Evolutionary conservation across 768 basidiomycete genomes (phyloP).

Genomic region (Leccinum pellstonianum): DNA sequence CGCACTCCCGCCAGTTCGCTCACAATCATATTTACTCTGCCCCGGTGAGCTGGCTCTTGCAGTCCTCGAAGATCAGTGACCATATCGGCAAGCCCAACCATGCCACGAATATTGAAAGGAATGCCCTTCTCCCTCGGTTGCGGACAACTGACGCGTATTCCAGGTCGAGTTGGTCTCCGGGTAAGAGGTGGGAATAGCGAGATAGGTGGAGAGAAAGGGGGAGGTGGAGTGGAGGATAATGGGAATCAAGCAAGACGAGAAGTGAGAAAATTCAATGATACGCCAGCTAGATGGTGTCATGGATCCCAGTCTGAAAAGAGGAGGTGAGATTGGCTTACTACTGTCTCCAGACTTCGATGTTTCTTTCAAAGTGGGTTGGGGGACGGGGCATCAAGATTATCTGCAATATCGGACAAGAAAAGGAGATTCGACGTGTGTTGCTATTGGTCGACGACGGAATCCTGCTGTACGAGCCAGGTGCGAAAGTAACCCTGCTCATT

Average conservation of each 20-base stretch:
- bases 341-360: conserved; percentile 94
- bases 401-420: conserved; percentile 1
- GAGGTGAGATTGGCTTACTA: conserved; percentile 52
- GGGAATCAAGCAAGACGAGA: conserved; percentile 83
- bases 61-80: too few relatives aligned
- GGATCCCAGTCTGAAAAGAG: conserved; percentile 4
- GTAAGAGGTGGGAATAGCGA: conserved; percentile 31
- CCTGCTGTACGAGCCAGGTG: conserved; percentile 73
- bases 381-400: conserved; percentile 49
- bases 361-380: conserved; percentile 82
- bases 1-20: too few relatives aligned
- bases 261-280: conserved; percentile 88
- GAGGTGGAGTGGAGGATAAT: conserved; percentile 84
- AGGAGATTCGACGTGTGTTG: conserved; percentile 25
- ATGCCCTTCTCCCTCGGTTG: too few relatives aligned
- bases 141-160: too few relatives aligned
- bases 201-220: conserved; percentile 74
- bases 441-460: conserved; percentile 58
- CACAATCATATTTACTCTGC: too few relatives aligned
- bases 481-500: conserved; percentile 86
- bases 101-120: too few relatives aligned
- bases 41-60: too few relatives aligned
- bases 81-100: too few relatives aligned
- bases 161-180: not conserved
- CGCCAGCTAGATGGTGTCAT: conserved; percentile 64